Percentiles rank a stretch among this genome's conserved stretches.
Conservation (phyloP, 441 rosid species). For the Mallotus repandus region DNA sequence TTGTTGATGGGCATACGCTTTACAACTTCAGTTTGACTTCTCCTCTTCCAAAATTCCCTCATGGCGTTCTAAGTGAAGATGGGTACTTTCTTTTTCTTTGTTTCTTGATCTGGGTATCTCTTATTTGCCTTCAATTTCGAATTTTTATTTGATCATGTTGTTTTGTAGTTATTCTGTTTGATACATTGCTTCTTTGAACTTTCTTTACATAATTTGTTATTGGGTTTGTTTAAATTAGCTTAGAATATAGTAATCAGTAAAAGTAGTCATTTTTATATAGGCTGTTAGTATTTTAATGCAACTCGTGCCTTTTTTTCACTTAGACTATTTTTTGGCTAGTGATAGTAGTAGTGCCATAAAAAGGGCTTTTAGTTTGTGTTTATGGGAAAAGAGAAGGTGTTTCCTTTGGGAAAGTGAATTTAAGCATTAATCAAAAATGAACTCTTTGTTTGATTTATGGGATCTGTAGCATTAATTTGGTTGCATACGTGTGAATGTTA, state of each 20-base stretch:
- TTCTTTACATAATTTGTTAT: background rate
- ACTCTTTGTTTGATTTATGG: background rate
- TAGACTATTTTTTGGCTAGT: background rate
- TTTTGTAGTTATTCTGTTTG: constrained; percentile 7
- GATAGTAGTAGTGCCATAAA: too few relatives aligned
- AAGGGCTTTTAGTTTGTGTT: background rate
- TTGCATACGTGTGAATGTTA: background rate
- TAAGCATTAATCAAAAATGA: background rate
- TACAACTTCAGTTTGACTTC: constrained; percentile 73
- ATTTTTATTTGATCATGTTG: background rate
- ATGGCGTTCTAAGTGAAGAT: constrained; percentile 92
- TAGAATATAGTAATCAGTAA: background rate
- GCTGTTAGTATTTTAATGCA: background rate
- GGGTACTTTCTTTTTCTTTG: constrained; percentile 42
- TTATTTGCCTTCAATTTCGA: constrained; percentile 12
- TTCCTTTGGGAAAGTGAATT: background rate
- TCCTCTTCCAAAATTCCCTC: constrained; percentile 62
- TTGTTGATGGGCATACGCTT: constrained; percentile 42
- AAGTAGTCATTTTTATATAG: background rate
- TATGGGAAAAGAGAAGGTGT: background rate
- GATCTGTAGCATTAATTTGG: background rate
- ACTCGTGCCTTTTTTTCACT: background rate
- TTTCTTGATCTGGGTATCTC: constrained; percentile 27
- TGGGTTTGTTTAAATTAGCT: background rate
- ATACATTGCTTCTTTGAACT: constrained; percentile 4